phyloP scores from a whole-genome alignment of 768 basidiomycete genomes.

The Tulasnella sp. region DNA sequence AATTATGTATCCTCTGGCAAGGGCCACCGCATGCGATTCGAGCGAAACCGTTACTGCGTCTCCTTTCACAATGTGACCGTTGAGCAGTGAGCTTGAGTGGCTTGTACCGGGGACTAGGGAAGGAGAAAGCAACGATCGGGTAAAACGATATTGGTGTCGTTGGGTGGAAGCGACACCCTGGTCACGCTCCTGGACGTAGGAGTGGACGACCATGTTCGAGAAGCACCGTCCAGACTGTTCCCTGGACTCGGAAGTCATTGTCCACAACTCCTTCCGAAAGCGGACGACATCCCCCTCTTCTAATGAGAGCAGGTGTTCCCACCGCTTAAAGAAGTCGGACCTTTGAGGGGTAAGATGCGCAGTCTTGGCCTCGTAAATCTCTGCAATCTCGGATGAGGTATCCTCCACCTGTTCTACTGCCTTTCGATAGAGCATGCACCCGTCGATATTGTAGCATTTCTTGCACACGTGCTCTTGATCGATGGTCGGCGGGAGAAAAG shows the following conservation, averaged over 20 bases:
- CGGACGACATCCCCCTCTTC: slow-evolving; percentile 81
- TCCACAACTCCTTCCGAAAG: slow-evolving; percentile 90
- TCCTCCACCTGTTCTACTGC: slow-evolving; percentile 56
- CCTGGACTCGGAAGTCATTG: slow-evolving; percentile 65
- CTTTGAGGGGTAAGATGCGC: slow-evolving; percentile 61
- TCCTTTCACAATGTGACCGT: slow-evolving; percentile 62
- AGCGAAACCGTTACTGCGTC: slow-evolving; percentile 83
- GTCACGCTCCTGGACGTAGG: slow-evolving; percentile 23
- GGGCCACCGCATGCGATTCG: slow-evolving; percentile 72
- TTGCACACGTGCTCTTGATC: slow-evolving; percentile 70
- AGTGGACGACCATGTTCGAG: slow-evolving; percentile 58
- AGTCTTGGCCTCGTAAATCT: slow-evolving; percentile 66
- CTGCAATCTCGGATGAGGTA: slow-evolving; percentile 36
- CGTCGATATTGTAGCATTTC: slow-evolving; percentile 68
- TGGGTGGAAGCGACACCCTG: slow-evolving; percentile 48
- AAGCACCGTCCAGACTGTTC: slow-evolving; percentile 79
- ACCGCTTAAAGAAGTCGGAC: slow-evolving; percentile 69
- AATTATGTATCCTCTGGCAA: slow-evolving; percentile 73
- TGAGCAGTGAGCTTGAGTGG: slow-evolving; percentile 39
- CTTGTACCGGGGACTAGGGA: neutral
- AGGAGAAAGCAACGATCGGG: slow-evolving; percentile 7
- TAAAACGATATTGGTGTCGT: slow-evolving; percentile 66
- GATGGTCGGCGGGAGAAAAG: slow-evolving; percentile 74
- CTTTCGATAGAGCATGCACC: slow-evolving; percentile 91
- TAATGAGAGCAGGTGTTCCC: slow-evolving; percentile 73